A percentile compares a stretch with the other conserved stretches of the same genome.
phyloP scores from a whole-genome alignment of 2,329 filamentous ascomycete genomes.

The Fusarium duplospermum region DNA sequence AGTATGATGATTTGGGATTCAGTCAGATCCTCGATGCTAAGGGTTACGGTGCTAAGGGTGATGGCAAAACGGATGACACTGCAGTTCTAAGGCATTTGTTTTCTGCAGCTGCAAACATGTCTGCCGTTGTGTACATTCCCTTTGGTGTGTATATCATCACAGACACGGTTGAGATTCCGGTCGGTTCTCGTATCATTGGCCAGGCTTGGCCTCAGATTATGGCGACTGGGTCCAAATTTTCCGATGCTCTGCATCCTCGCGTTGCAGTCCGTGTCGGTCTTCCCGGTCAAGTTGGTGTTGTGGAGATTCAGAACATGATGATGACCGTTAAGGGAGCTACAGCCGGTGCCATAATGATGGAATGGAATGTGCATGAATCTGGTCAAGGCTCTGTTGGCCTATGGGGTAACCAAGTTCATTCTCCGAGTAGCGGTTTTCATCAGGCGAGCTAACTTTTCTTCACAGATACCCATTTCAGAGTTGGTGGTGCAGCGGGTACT shows the following conservation, averaged over 20 bases:
- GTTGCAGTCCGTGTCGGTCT: constrained; percentile 69
- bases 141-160: constrained; percentile 57
- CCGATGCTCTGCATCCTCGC: constrained; percentile 62
- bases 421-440: not conserved
- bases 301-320: constrained; percentile 74
- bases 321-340: constrained; percentile 69
- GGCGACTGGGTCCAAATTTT: constrained; percentile 61
- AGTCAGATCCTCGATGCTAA: constrained; percentile 17
- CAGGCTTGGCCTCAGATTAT: constrained; percentile 61
- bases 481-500: constrained; percentile 49
- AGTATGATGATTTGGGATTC: constrained; percentile 7
- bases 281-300: constrained; percentile 64
- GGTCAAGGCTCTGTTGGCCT: constrained; percentile 58
- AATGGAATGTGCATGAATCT: constrained; percentile 69
- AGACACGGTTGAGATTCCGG: constrained; percentile 59
- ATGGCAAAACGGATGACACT: constrained; percentile 75
- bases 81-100: constrained; percentile 47
- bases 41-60: constrained; percentile 67
- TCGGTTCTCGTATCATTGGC: constrained; percentile 59
- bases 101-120: constrained; percentile 42
- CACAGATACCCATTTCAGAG: constrained; percentile 59
- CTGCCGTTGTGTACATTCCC: constrained; percentile 57
- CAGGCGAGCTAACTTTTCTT: not conserved
- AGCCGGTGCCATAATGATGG: constrained; percentile 70
- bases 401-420: constrained; percentile 54